Evolutionary conservation across 1,284 basidiomycete genomes (phyloP).

Genomic region (Rhodotorula sp.): DNA sequence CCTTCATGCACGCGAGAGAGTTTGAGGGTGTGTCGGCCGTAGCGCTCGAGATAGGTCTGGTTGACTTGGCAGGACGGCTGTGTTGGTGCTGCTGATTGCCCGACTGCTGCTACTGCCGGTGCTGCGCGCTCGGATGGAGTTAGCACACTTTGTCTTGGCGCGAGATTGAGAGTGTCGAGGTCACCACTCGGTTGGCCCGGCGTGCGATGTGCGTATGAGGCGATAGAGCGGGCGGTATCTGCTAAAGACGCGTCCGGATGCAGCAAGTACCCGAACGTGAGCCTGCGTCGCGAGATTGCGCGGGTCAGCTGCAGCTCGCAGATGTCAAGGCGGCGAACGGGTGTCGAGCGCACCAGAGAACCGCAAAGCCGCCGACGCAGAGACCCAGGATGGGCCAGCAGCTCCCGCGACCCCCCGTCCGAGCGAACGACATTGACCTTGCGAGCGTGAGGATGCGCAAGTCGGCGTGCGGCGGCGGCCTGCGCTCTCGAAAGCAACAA

Average conservation of each 20-base stretch:
- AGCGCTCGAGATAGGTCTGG: neutral
- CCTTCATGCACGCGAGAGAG: conserved; percentile 18
- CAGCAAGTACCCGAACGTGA: neutral
- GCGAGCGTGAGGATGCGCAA: neutral
- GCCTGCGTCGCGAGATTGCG: neutral
- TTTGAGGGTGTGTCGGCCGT: conserved; percentile 3
- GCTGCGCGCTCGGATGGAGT: too few relatives aligned
- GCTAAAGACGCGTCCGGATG: neutral
- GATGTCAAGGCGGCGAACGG: neutral
- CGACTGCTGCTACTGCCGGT: too few relatives aligned
- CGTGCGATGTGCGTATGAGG: neutral
- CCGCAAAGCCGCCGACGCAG: neutral
- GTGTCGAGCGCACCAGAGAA: neutral
- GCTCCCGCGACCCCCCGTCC: neutral
- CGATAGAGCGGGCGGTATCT: too few relatives aligned
- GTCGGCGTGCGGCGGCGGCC: too few relatives aligned
- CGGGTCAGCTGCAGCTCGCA: neutral
- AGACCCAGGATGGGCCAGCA: neutral
- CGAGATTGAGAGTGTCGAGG: too few relatives aligned
- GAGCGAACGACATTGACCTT: neutral
- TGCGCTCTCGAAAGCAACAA: too few relatives aligned
- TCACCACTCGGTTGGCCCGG: too few relatives aligned
- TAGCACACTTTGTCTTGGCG: too few relatives aligned
- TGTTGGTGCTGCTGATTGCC: too few relatives aligned
- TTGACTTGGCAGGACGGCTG: neutral